A percentile compares a stretch with the other conserved stretches of the same genome.
Evolutionary conservation across 164 flowering plant species (phyloP).

Genomic region (Dillenia turbinata): DNA sequence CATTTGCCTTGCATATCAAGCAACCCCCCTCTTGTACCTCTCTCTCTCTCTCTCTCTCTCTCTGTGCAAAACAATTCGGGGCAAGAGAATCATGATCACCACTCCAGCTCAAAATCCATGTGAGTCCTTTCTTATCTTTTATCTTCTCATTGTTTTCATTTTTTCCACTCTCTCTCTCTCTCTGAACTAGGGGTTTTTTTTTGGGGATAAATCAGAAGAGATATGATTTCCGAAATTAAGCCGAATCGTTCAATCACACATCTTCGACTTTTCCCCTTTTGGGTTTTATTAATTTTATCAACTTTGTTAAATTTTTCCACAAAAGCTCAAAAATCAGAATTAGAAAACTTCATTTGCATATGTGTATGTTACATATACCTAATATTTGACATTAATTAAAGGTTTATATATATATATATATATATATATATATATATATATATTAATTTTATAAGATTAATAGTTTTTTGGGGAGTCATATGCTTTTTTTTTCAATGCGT

Average conservation of each 20-base stretch:
- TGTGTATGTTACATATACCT: too few species aligned
- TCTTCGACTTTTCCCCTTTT: too few species aligned
- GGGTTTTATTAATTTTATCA: too few species aligned
- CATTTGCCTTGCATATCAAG: conserved; percentile 87
- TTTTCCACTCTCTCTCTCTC: conserved; percentile 9
- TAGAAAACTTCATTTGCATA: too few species aligned
- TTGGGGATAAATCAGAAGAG: background rate
- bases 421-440: too few species aligned
- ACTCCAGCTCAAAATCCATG: conserved; percentile 78
- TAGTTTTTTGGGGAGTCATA: background rate
- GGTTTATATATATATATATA: too few species aligned
- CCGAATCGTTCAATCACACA: too few species aligned
- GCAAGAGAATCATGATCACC: conserved; percentile 72
- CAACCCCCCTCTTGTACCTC: conserved; percentile 35
- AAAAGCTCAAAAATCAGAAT: too few species aligned
- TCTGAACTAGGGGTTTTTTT: background rate
- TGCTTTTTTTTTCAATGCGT: conserved; percentile 13
- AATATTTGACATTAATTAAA: too few species aligned
- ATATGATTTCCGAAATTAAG: too few species aligned
- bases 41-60: conserved; percentile 17
- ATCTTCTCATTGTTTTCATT: conserved; percentile 3
- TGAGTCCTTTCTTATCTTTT: conserved; percentile 47
- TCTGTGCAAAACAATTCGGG: conserved; percentile 51
- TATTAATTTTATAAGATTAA: too few species aligned
- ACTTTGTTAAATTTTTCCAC: too few species aligned